phyloP scores from a whole-genome alignment of 2,329 filamentous ascomycete species.

The Microsporum audouinii region DNA sequence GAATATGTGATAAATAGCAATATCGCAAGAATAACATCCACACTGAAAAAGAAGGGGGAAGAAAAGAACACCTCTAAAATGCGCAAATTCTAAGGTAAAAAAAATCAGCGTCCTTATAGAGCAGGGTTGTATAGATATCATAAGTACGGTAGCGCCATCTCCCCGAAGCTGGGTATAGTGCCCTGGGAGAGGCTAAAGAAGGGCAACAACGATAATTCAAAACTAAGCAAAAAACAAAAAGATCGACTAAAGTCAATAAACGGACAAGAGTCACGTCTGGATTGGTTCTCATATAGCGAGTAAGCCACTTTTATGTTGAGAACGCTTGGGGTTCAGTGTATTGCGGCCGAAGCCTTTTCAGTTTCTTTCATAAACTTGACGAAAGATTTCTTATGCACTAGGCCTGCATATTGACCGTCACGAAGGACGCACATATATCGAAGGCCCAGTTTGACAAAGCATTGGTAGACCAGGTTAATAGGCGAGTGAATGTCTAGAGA shows the following conservation, averaged over 20 bases:
- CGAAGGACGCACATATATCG: constrained; percentile 82
- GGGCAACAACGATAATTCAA: neutral
- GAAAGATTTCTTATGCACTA: constrained; percentile 96
- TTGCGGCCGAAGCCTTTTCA: constrained; percentile 3
- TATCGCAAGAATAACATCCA: neutral
- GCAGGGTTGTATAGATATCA: neutral
- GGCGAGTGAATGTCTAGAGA: constrained; percentile 78
- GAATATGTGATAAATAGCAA: neutral
- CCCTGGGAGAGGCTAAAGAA: neutral
- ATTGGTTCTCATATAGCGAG: neutral
- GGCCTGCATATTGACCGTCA: constrained; percentile 74
- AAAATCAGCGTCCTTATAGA: neutral
- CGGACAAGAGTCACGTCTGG: neutral
- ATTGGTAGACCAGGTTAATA: constrained; percentile 92
- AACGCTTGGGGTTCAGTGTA: neutral
- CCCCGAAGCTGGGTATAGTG: neutral
- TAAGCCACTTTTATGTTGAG: neutral
- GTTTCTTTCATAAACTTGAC: constrained; percentile 79
- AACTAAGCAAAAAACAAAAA: neutral
- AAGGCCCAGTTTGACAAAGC: constrained; percentile 86
- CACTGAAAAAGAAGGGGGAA: neutral
- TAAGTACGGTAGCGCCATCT: too few species aligned
- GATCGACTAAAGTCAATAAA: neutral
- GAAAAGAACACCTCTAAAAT: neutral
- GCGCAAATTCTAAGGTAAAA: neutral